Percentiles rank a stretch among this genome's conserved stretches.
Conservation (phyloP, 768 basidiomycete species). For the Tephrocybe sp. region DNA sequence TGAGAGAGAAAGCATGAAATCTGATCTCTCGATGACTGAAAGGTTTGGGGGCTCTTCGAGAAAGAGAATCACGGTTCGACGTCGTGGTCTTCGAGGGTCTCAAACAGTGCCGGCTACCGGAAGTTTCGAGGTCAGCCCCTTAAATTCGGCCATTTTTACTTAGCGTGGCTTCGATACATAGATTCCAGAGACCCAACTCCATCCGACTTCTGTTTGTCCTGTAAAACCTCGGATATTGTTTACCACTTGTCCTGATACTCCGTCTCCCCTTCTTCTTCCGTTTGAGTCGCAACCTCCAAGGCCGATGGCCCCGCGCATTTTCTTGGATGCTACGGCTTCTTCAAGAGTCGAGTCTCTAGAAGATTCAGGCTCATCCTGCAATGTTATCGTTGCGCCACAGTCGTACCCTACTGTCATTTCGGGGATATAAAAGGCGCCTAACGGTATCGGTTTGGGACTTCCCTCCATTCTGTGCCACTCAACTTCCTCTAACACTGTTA, state of each 20-base stretch:
- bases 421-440: slow-evolving; percentile 5
- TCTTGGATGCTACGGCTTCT: background rate
- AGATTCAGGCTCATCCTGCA: too few relatives aligned
- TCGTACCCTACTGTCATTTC: background rate
- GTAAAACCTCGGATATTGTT: slow-evolving; percentile 9
- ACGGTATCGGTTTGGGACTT: slow-evolving; percentile 14
- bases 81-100: background rate
- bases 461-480: slow-evolving; percentile 4
- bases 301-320: too few relatives aligned
- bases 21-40: background rate
- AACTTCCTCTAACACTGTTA: background rate
- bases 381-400: too few relatives aligned
- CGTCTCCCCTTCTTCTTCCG: slow-evolving; percentile 15
- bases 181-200: background rate
- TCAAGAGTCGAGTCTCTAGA: background rate
- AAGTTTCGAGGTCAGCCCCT: background rate
- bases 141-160: background rate
- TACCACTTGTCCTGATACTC: slow-evolving; percentile 1
- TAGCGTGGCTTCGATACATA: background rate
- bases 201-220: background rate
- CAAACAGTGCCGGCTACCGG: background rate
- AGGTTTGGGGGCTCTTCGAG: background rate
- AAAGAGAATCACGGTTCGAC: background rate
- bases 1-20: slow-evolving; percentile 9
- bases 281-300: background rate